Evolutionary conservation across 305 asterid genomes (phyloP).

Genomic region (Plantago rigida): DNA sequence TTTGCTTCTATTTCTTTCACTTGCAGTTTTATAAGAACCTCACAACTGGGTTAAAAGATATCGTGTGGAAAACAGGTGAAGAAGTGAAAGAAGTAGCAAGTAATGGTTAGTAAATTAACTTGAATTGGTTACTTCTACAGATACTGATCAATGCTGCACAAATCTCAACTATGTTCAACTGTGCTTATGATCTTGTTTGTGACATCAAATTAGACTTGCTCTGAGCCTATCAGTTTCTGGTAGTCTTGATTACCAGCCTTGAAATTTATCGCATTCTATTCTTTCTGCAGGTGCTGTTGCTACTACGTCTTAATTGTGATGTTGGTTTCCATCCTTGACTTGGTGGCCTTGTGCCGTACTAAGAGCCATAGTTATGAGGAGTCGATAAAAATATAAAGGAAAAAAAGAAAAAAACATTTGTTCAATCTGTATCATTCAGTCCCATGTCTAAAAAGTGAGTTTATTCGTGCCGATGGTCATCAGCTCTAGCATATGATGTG

Average conservation of each 20-base stretch:
- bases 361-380: not conserved
- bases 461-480: not conserved
- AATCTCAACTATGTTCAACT: not conserved
- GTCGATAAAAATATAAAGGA: not conserved
- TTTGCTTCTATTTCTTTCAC: not conserved
- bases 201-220: no score
- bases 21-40: constrained; percentile 75
- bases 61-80: constrained; percentile 68
- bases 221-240: not conserved
- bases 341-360: no score
- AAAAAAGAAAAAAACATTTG: not conserved
- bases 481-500: not conserved
- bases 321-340: not conserved
- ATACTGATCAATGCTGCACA: not conserved
- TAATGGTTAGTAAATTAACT: constrained; percentile 26
- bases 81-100: constrained; percentile 43
- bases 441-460: not conserved
- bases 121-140: not conserved
- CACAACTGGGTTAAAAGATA: constrained; percentile 82
- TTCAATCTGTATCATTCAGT: constrained; percentile 2
- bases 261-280: not conserved
- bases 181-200: no score
- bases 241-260: not conserved
- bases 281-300: constrained; percentile 1
- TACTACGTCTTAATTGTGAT: not conserved